Conservation (phyloP, 164 flowering plant species). For the Aristolochia californica region DNA sequence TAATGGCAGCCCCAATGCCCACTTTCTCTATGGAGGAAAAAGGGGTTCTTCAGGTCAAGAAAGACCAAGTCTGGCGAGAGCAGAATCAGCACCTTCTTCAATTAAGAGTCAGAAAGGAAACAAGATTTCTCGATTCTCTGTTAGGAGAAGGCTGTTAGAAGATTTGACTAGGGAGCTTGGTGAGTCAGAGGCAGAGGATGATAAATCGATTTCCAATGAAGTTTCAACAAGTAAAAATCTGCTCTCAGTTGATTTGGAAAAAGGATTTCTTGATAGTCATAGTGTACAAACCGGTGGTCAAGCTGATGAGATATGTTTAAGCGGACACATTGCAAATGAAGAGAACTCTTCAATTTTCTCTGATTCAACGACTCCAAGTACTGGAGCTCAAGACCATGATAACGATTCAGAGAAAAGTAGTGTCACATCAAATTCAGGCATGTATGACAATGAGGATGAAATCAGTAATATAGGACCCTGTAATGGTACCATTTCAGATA, state of each 20-base stretch:
- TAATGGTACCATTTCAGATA: constrained; percentile 10
- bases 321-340: constrained; percentile 37
- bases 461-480: constrained; percentile 16
- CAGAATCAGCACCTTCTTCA: constrained; percentile 65
- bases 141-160: constrained; percentile 62
- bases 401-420: constrained; percentile 62
- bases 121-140: constrained; percentile 25
- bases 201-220: constrained; percentile 16
- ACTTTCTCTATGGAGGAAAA: constrained; percentile 22
- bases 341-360: constrained; percentile 56
- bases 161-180: constrained; percentile 65
- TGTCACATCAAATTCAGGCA: constrained; percentile 42
- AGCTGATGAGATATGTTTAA: constrained; percentile 23
- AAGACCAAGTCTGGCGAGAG: constrained; percentile 35
- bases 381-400: constrained; percentile 35
- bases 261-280: constrained; percentile 1
- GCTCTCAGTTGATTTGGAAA: constrained; percentile 13
- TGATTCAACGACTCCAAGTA: constrained; percentile 39
- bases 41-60: constrained; percentile 52
- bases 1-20: constrained; percentile 16
- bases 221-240: constrained; percentile 15
- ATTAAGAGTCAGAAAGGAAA: constrained; percentile 19
- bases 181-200: constrained; percentile 30
- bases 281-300: constrained; percentile 13
- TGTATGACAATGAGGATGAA: constrained; percentile 34